Conservation (phyloP, 371 early-diverging fungal genomes). For the Apophysomyces trapeziformis region DNA sequence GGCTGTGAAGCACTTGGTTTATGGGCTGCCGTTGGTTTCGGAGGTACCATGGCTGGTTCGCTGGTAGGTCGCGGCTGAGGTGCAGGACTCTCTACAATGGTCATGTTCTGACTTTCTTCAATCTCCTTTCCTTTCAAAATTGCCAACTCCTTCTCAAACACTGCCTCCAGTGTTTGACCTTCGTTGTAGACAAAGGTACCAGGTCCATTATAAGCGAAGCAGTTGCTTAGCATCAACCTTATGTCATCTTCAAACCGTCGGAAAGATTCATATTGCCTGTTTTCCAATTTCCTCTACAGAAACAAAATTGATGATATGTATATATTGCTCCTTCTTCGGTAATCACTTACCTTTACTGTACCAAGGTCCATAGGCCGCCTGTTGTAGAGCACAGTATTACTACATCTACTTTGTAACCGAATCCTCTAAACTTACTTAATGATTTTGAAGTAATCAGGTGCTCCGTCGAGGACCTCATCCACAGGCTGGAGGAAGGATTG, state of each 20-base stretch:
- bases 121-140: slow-evolving; percentile 36
- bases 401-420: neutral
- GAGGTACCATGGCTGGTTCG: slow-evolving; percentile 16
- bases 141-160: slow-evolving; percentile 49
- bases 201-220: slow-evolving; percentile 56
- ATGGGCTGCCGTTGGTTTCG: slow-evolving; percentile 1
- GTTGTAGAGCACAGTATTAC: neutral
- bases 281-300: slow-evolving; percentile 68
- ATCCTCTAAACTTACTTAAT: slow-evolving; percentile 35
- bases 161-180: slow-evolving; percentile 50
- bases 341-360: slow-evolving; percentile 63
- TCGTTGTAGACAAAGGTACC: slow-evolving; percentile 55
- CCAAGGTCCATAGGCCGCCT: slow-evolving; percentile 96
- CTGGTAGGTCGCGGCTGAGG: neutral
- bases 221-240: slow-evolving; percentile 59
- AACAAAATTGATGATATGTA: neutral
- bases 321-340: neutral
- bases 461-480: slow-evolving; percentile 62
- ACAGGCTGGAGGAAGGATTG: slow-evolving; percentile 71
- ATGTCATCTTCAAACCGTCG: slow-evolving; percentile 74
- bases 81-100: slow-evolving; percentile 53
- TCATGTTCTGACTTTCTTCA: slow-evolving; percentile 44
- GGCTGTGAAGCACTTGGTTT: neutral
- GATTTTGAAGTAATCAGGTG: slow-evolving; percentile 44
- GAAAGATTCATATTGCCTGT: slow-evolving; percentile 45